Conservation (phyloP, 805 yeast genomes). For the Lipomyces starkeyi region DNA sequence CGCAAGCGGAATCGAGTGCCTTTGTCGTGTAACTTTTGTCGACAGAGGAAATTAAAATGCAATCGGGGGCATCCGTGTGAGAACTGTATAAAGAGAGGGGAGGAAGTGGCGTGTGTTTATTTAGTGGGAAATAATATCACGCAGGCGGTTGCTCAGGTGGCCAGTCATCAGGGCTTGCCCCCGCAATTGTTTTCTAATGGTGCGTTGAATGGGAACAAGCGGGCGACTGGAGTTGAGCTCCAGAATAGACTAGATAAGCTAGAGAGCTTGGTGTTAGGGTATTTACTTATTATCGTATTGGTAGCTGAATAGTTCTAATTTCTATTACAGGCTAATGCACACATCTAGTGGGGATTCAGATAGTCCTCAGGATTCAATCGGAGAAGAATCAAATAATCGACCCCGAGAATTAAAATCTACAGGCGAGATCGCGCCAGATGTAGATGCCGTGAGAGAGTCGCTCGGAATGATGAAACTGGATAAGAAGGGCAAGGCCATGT, state of each 20-base stretch:
- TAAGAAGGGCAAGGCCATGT: constrained; percentile 43
- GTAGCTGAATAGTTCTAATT: not conserved
- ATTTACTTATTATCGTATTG: not conserved
- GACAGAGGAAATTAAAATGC: constrained; percentile 46
- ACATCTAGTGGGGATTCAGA: constrained; percentile 24
- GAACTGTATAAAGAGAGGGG: constrained; percentile 43
- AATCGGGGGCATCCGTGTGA: constrained; percentile 47
- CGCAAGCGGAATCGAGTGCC: constrained; percentile 44
- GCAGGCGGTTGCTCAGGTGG: constrained; percentile 14
- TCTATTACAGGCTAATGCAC: constrained; percentile 25
- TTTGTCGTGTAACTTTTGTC: constrained; percentile 45
- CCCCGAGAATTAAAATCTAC: not conserved
- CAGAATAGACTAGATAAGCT: constrained; percentile 42
- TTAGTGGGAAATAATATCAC: constrained; percentile 23
- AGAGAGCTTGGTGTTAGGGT: constrained; percentile 43
- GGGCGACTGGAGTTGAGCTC: constrained; percentile 37
- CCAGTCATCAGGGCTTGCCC: constrained; percentile 19
- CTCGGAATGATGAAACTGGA: constrained; percentile 48
- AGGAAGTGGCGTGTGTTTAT: constrained; percentile 34
- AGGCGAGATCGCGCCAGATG: constrained; percentile 28
- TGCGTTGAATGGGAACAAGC: constrained; percentile 8
- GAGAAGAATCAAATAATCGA: constrained; percentile 10
- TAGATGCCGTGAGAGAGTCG: constrained; percentile 42
- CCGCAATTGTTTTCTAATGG: constrained; percentile 18
- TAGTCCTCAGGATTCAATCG: constrained; percentile 26